phyloP scores from a whole-genome alignment of 768 basidiomycete species.

The Suillus cothurnatus region DNA sequence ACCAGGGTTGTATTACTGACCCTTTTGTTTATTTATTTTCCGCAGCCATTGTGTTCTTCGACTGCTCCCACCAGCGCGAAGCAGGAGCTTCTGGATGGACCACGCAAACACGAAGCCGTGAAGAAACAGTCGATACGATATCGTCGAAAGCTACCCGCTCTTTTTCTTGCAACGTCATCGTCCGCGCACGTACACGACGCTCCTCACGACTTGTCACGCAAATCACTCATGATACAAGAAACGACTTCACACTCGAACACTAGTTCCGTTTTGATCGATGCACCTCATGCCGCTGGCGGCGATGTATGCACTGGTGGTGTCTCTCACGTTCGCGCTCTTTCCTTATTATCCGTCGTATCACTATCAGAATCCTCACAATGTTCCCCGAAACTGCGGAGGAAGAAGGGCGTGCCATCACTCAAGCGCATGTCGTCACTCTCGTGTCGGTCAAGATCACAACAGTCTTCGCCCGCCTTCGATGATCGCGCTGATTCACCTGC shows the following conservation, averaged over 20 bases:
- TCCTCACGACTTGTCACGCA: conserved; percentile 7
- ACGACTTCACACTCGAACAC: conserved; percentile 10
- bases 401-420: conserved; percentile 37
- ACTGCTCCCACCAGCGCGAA: conserved; percentile 21
- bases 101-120: conserved; percentile 14
- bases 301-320: conserved; percentile 18
- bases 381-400: conserved; percentile 40
- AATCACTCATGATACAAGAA: conserved; percentile 15
- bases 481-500: conserved; percentile 18
- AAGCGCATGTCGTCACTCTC: conserved; percentile 30
- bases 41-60: conserved; percentile 25
- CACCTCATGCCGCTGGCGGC: conserved; percentile 23
- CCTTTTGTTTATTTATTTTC: conserved; percentile 10
- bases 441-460: conserved; percentile 22
- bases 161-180: conserved; percentile 21
- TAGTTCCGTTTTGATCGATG: conserved; percentile 25
- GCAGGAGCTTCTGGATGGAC: conserved; percentile 12
- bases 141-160: conserved; percentile 22
- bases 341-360: conserved; percentile 22
- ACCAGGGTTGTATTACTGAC: conserved; percentile 25
- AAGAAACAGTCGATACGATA: conserved; percentile 20
- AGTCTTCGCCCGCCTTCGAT: conserved; percentile 24
- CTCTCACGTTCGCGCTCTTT: conserved; percentile 18
- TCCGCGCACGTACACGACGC: conserved; percentile 18
- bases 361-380: conserved; percentile 23